Percentiles rank a stretch among this genome's conserved stretches.
Conservation (phyloP, 139 green algal genomes). For the Coelastrella sp. region DNA sequence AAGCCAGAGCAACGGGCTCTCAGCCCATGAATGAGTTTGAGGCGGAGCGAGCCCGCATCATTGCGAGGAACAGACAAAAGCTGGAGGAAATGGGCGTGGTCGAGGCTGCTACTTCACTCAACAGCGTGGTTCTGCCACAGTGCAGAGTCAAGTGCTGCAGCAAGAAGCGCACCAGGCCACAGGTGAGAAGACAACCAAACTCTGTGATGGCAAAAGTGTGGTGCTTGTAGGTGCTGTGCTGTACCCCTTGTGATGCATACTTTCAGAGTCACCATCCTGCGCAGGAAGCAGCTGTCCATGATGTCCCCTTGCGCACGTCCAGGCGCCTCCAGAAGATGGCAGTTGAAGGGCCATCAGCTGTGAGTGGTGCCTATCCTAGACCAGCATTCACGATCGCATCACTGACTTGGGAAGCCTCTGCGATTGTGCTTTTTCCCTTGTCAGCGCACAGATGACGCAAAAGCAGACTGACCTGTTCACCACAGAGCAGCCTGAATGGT, state of each 20-base stretch:
- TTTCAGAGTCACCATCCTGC: too few relatives aligned
- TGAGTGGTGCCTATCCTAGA: background rate
- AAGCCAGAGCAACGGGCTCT: background rate
- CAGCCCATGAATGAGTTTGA: slow-evolving; percentile 7
- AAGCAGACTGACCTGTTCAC: too few relatives aligned
- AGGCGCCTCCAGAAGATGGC: background rate
- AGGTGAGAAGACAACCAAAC: background rate
- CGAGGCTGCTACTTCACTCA: background rate
- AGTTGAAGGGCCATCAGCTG: background rate
- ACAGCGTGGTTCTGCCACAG: background rate
- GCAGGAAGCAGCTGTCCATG: background rate
- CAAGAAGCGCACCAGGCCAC: background rate
- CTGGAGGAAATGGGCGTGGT: slow-evolving; percentile 23
- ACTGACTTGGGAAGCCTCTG: too few relatives aligned
- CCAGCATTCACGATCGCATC: too few relatives aligned
- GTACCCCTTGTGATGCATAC: too few relatives aligned
- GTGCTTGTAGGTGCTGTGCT: too few relatives aligned
- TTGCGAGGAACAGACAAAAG: slow-evolving; percentile 13
- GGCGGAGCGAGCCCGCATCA: slow-evolving; percentile 15
- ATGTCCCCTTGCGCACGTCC: background rate
- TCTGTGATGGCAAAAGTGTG: too few relatives aligned
- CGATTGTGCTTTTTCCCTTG: too few relatives aligned
- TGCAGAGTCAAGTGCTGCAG: background rate
- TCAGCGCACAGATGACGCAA: too few relatives aligned
- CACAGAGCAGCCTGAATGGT: too few relatives aligned